These are phyloP conservation scores for Arthrobotrys sinensis DNA, from an alignment of 2,329 filamentous ascomycete species.

Conservation along the genomic window DNA sequence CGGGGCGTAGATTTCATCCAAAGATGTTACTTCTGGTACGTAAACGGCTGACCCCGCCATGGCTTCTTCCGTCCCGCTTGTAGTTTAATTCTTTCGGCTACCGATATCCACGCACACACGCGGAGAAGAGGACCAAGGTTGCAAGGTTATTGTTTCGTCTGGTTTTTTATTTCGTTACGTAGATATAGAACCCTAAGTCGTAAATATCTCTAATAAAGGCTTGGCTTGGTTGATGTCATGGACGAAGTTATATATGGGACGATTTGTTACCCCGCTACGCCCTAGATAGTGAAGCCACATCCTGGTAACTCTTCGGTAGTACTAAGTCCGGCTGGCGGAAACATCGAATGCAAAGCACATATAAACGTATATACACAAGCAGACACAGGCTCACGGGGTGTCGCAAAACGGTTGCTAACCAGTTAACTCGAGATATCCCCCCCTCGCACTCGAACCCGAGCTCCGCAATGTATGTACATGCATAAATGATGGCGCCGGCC, in stretches of 20 bases:
- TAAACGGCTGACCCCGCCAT: slow-evolving; percentile 69
- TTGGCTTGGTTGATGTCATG: slow-evolving; percentile 20
- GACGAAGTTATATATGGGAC: background rate
- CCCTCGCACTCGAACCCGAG: too few species aligned
- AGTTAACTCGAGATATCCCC: too few species aligned
- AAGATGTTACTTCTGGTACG: slow-evolving; percentile 78
- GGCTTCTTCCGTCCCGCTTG: slow-evolving; percentile 9
- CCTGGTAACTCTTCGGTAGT: slow-evolving; percentile 9
- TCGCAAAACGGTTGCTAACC: too few species aligned
- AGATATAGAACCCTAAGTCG: background rate
- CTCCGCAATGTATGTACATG: too few species aligned
- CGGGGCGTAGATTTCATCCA: slow-evolving; percentile 86
- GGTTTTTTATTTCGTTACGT: background rate
- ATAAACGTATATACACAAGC: too few species aligned
- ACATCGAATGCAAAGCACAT: background rate
- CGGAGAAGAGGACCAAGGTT: background rate
- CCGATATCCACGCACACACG: background rate
- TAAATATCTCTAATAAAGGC: background rate
- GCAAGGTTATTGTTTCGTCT: background rate
- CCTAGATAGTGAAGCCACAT: slow-evolving; percentile 2
- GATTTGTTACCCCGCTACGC: slow-evolving; percentile 31
- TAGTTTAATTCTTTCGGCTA: background rate
- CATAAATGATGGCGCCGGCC: too few species aligned
- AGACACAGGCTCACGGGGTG: too few species aligned
- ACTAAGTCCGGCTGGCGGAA: background rate